Evolutionary conservation across 2,329 filamentous ascomycete species (phyloP).

Genomic region (Xylariaceae sp.): DNA sequence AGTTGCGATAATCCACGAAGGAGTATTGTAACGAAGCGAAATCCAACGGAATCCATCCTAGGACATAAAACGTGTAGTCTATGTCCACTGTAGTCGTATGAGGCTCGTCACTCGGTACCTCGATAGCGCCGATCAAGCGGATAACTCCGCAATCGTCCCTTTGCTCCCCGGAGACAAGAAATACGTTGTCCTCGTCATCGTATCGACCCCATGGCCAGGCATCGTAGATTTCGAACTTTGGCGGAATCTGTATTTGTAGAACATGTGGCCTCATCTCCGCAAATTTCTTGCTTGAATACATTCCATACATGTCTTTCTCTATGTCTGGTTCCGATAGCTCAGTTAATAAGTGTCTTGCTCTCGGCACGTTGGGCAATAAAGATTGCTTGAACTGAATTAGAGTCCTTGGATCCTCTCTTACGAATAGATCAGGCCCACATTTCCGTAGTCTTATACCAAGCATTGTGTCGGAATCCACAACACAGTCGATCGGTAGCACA

Average conservation of each 20-base stretch:
- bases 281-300: not conserved
- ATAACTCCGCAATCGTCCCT: conserved; percentile 1
- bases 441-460: conserved; percentile 11
- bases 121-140: not conserved
- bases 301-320: not conserved
- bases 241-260: conserved; percentile 2
- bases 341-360: conserved; percentile 3
- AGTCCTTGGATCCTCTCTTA: conserved; percentile 4
- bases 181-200: conserved; percentile 9
- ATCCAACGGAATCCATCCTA: conserved; percentile 2
- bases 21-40: conserved; percentile 4
- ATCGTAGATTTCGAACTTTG: not conserved
- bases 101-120: not conserved
- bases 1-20: not conserved
- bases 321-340: conserved; percentile 3
- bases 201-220: conserved; percentile 11
- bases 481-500: conserved; percentile 6
- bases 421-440: conserved; percentile 9
- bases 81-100: not conserved
- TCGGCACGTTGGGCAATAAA: conserved; percentile 1
- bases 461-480: not conserved
- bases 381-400: not conserved
- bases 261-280: conserved; percentile 2
- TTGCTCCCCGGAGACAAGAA: not conserved
- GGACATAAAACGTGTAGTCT: conserved; percentile 9